Evolutionary conservation across 2,329 filamentous ascomycete genomes (phyloP).

Genomic region (Colletotrichum sp.): DNA sequence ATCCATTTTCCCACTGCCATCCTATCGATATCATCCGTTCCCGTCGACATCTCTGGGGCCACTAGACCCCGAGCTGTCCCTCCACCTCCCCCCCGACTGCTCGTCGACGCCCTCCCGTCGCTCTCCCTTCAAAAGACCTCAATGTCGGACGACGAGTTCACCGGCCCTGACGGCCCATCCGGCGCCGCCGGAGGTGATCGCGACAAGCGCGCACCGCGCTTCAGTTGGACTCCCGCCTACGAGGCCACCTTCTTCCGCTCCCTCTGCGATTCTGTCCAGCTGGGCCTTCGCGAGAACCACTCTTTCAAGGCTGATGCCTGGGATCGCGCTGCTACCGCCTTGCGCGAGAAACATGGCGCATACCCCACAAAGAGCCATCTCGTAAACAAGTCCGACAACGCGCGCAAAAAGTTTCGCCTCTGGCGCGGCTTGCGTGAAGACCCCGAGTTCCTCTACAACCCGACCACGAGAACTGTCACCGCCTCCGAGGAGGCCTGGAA

Average conservation of each 20-base stretch:
- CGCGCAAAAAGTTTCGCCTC: slow-evolving; percentile 65
- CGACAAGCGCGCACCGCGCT: slow-evolving; percentile 51
- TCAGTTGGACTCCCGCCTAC: slow-evolving; percentile 64
- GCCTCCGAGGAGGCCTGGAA: slow-evolving; percentile 63
- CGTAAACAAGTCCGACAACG: slow-evolving; percentile 69
- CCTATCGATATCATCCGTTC: not conserved
- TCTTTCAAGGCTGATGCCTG: slow-evolving; percentile 68
- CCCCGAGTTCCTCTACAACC: slow-evolving; percentile 61
- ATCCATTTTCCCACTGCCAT: not conserved
- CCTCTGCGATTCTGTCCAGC: slow-evolving; percentile 62
- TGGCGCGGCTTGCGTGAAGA: slow-evolving; percentile 65
- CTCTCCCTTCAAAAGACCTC: not conserved
- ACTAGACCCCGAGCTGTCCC: not conserved
- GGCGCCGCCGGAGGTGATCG: slow-evolving; percentile 15
- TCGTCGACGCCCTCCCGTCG: not conserved
- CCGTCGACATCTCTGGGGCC: not conserved
- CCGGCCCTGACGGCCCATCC: slow-evolving; percentile 16
- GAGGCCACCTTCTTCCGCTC: slow-evolving; percentile 67
- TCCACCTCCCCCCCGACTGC: not conserved
- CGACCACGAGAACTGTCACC: slow-evolving; percentile 53
- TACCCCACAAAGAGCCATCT: slow-evolving; percentile 66
- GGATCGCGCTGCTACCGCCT: slow-evolving; percentile 59
- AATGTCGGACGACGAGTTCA: slow-evolving; percentile 46
- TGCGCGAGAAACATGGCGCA: slow-evolving; percentile 60
- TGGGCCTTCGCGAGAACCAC: slow-evolving; percentile 61